Percentiles rank a stretch among this genome's conserved stretches.
Conservation (phyloP, 192 early-diverging fungal species). For the Geosiphon pyriformis region DNA sequence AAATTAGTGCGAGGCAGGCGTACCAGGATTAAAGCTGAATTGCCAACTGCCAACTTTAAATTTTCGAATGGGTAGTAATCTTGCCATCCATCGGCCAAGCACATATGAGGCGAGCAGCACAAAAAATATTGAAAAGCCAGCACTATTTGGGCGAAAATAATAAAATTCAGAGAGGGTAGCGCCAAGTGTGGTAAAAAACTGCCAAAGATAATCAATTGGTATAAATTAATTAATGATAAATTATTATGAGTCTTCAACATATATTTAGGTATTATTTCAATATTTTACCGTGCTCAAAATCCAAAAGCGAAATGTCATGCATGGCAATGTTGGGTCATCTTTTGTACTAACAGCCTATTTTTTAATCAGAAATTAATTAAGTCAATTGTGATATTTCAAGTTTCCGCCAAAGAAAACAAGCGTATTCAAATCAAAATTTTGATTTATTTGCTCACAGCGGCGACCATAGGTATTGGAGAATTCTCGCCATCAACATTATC, state of each 20-base stretch:
- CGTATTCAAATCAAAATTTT: no score
- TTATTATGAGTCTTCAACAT: neutral
- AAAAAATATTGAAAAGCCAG: conserved; percentile 31
- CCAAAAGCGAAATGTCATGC: conserved; percentile 49
- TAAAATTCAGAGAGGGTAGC: conserved; percentile 36
- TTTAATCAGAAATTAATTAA: neutral
- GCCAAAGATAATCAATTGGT: neutral
- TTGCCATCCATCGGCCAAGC: conserved; percentile 30
- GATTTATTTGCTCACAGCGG: no score
- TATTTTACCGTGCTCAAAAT: conserved; percentile 33
- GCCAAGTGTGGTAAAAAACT: conserved; percentile 33
- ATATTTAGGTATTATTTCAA: neutral
- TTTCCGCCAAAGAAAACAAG: neutral
- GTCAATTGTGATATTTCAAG: neutral
- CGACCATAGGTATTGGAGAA: neutral
- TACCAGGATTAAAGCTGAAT: conserved; percentile 18
- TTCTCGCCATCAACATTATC: neutral
- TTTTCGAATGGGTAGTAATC: neutral
- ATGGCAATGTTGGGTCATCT: conserved; percentile 36
- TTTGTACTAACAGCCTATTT: conserved; percentile 28
- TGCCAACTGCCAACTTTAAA: neutral
- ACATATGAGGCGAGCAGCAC: conserved; percentile 32
- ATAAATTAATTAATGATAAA: no score
- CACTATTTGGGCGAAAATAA: conserved; percentile 33
- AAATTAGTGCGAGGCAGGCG: neutral